Conservation (phyloP, 768 basidiomycete genomes). For the Lactarius hatsudake region DNA sequence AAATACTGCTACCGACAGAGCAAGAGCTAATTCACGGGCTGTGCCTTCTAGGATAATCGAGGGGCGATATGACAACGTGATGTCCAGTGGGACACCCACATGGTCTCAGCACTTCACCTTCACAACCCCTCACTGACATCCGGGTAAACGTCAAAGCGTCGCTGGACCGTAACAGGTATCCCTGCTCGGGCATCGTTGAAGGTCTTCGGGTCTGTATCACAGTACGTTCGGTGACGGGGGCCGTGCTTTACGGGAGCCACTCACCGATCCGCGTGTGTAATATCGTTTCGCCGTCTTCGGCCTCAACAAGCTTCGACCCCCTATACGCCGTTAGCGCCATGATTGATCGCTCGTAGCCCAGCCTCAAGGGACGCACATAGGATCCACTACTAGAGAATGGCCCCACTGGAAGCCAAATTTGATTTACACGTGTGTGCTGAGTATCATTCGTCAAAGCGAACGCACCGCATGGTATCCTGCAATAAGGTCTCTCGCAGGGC, state of each 20-base stretch:
- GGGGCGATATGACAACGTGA: conserved; percentile 4
- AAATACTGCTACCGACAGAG: not conserved
- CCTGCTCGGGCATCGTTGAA: conserved; percentile 68
- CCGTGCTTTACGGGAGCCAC: conserved; percentile 31
- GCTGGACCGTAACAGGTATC: conserved; percentile 89
- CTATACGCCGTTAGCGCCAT: conserved; percentile 38
- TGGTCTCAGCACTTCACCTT: conserved; percentile 7
- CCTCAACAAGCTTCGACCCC: conserved; percentile 70
- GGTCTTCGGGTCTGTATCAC: conserved; percentile 53
- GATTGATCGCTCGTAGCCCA: conserved; percentile 14
- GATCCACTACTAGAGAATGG: conserved; percentile 88
- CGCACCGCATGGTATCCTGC: conserved; percentile 87
- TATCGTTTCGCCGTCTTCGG: conserved; percentile 75
- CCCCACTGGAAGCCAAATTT: conserved; percentile 60
- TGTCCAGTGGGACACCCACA: not conserved
- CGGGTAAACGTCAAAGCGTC: conserved; percentile 89
- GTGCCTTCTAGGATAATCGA: not conserved
- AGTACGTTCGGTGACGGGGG: conserved; percentile 7
- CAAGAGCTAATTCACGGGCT: not conserved
- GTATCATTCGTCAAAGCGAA: conserved; percentile 15
- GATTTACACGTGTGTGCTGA: not conserved
- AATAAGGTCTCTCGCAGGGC: conserved; percentile 80
- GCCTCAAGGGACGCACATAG: conserved; percentile 53
- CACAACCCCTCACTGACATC: conserved; percentile 52
- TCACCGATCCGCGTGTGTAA: conserved; percentile 78